Evolutionary conservation across 305 asterid genomes (phyloP), one percentile per base, ranked within the genome.

Genomic region (Solanum hybrid): DNA sequence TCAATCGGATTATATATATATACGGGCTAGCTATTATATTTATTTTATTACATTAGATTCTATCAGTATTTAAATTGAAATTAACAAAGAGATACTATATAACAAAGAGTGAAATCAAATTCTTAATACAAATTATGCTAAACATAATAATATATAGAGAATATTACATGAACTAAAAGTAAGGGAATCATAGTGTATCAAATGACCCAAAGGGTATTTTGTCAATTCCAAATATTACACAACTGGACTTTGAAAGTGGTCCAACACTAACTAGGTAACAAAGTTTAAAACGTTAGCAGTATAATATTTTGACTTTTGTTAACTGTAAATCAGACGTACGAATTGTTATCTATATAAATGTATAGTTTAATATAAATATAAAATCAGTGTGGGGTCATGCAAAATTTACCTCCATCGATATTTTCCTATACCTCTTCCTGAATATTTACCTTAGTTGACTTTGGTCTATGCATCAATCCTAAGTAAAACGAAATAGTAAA

Each of bases 161-260:
- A 73, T 29, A 13, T 81, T 40, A 38, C 24, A 81, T 14, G 86
- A 81, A 24, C 32, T 40, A 40, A 56, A 56, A 40, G 34, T 40
- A 13, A 4, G 26, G 26, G 80, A 40, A 40, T 2, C 36, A 14
- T 42, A 42, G 37, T 81, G 86, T 26, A 42, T 38, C 66, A 42
- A 79, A 79, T 6, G 85, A 79, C 16, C 36, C 69, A 80, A 80
- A 40, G 86, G 86, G 36, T 40, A 80, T 80, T 80, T 80, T 80
- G 69, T 72, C n/a, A 20, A 36, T 38, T 40, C 6, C 69, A 79
- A 40, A 35, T 88, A 31, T 34, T 64, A 88, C 12, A 73, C 76
- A 66, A 13, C 36, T 38, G 60, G 75, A 88, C 17, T 42, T 89
- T 86, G 9, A 14, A 27, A 89, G 92, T 91, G 93, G 93, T 92